Base-by-base conservation (phyloP, 2,329 filamentous ascomycete species). In the Pseudopyrenochaeta lycopersici region DNA sequence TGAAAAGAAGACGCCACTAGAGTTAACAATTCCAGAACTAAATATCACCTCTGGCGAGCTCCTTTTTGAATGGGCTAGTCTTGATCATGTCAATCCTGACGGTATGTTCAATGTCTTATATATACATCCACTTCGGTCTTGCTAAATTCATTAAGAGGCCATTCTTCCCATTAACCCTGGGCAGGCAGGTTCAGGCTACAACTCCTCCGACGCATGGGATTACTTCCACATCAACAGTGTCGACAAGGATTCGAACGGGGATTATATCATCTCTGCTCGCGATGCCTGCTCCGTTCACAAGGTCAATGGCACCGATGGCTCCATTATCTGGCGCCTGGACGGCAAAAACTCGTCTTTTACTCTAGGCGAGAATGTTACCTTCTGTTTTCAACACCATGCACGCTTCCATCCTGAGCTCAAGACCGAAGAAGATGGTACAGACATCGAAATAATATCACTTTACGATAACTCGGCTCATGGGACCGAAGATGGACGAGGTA, bases 381-480 rank as follows among this genome's bases (percentile, higher is more conserved):
- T 70, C 47, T 60, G 60, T 52, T 69, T 68, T 49, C 83, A 85
- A 60, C 83, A 85, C 62, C 78, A 85, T 55, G 82, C 81, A 0
- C 77, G 80, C 20, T 85, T 75, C 70, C 67, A 61, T 14, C 52
- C 55, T 11, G 41, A 61, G 14, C 49, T 62, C 39, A 58, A 51
- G 32, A 14, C 29, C 3, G 38, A 35, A 7, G 44, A 55, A 7
- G 49, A 54, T 17, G 57, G 51, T 14, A 38, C 32, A 4, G 46
- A 58, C 44, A 54, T 61, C 23, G 58, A 63, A 42, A 48, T 56
- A 18, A 62, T 62, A n/a, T 54, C 53, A 10, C 45, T 82, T 0
- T 76, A 77, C 49, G 76, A 79, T 48, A 78, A 78, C 48, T 67
- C 70, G 6, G 76, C 79, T 1, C 77, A 82, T 46, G 60, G 58